Conservation (phyloP, 2,329 filamentous ascomycete genomes). For the Alternaria panax region DNA sequence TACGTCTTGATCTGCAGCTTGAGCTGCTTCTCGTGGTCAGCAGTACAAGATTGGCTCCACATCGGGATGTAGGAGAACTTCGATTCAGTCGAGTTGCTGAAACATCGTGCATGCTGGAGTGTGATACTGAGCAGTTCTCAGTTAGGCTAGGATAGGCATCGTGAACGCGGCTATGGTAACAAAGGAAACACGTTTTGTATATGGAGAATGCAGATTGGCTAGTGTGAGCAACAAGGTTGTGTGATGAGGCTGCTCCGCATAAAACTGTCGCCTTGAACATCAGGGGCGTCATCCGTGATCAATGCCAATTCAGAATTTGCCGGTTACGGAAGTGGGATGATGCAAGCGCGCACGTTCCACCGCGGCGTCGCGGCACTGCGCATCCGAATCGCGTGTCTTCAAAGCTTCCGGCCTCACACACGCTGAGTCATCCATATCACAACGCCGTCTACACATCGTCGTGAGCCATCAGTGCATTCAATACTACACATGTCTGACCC, state of each 20-base stretch:
- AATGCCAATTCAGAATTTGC: not conserved
- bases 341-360: constrained; percentile 3
- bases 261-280: constrained; percentile 9
- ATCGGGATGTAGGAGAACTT: not conserved
- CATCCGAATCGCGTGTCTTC: not conserved
- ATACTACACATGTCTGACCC: no score
- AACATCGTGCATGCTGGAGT: not conserved
- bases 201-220: no score
- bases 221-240: no score
- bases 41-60: not conserved
- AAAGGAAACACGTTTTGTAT: no score
- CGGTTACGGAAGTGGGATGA: not conserved
- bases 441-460: not conserved
- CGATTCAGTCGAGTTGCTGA: not conserved
- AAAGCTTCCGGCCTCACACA: not conserved
- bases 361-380: not conserved
- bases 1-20: not conserved
- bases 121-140: not conserved
- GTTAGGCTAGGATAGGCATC: not conserved
- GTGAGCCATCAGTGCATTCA: not conserved
- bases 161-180: not conserved
- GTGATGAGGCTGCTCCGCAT: not conserved
- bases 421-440: not conserved
- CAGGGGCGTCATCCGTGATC: constrained; percentile 7
- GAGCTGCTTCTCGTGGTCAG: not conserved